Percentiles rank a stretch among this genome's conserved stretches.
These are phyloP conservation scores for Penicillium cataractarum DNA, from an alignment of 495 filamentous ascomycete genomes.

Conservation along the genomic window DNA sequence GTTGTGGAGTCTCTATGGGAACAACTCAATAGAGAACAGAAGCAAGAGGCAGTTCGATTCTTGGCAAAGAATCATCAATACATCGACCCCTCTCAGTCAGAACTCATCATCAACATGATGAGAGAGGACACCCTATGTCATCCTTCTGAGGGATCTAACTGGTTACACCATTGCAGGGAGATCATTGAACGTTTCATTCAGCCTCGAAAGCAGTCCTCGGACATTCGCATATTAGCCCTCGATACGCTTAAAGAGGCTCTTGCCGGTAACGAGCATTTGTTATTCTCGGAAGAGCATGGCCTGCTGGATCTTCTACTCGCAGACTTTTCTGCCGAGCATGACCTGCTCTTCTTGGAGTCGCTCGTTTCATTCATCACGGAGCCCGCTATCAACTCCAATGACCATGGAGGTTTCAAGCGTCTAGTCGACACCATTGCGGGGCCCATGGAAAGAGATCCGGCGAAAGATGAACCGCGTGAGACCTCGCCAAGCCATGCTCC, in stretches of 20 bases:
- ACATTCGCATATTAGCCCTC: conserved; percentile 69
- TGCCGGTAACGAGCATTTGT: conserved; percentile 51
- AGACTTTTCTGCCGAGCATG: conserved; percentile 50
- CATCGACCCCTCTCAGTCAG: conserved; percentile 48
- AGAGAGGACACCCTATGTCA: conserved; percentile 60
- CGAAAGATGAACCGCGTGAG: conserved; percentile 29
- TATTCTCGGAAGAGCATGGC: conserved; percentile 39
- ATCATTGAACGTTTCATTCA: conserved; percentile 70
- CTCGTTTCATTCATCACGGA: conserved; percentile 50
- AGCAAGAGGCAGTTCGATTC: conserved; percentile 41
- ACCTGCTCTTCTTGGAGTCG: conserved; percentile 53
- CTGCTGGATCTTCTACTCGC: conserved; percentile 46
- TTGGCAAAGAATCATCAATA: conserved; percentile 43
- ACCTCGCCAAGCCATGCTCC: conserved; percentile 23
- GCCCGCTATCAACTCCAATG: conserved; percentile 31
- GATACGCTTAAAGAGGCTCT: conserved; percentile 68
- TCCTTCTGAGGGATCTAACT: conserved; percentile 64
- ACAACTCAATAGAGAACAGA: conserved; percentile 43
- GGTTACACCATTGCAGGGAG: conserved; percentile 63
- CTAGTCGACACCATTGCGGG: conserved; percentile 40
- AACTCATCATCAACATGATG: conserved; percentile 45
- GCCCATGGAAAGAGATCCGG: conserved; percentile 43
- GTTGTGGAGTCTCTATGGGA: conserved; percentile 48
- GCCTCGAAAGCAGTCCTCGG: conserved; percentile 61
- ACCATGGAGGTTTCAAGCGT: conserved; percentile 39